Evolutionary conservation across 148 eudicot genomes (phyloP).

Genomic region (Beta vulgaris): DNA sequence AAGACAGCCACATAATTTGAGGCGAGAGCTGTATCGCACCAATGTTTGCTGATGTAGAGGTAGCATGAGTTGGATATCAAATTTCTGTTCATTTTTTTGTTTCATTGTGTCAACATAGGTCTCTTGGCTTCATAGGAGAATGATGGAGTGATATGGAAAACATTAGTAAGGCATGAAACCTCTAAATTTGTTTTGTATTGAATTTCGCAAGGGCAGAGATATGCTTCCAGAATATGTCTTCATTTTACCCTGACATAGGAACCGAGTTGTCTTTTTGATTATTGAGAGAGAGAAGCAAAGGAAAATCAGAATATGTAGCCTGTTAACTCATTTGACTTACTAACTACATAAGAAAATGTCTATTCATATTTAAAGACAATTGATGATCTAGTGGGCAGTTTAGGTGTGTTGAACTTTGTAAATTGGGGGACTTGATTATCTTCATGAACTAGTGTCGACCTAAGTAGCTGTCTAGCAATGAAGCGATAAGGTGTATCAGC

Average conservation of each 20-base stretch:
- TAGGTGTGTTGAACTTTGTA: background rate
- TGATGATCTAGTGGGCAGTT: background rate
- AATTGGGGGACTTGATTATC: background rate
- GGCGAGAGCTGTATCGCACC: slow-evolving; percentile 80
- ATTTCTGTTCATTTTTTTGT: background rate
- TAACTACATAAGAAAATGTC: background rate
- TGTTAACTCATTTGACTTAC: background rate
- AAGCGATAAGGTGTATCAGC: background rate
- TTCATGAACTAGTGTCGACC: background rate
- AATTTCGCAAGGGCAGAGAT: background rate
- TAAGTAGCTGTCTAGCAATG: background rate
- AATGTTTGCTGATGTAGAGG: slow-evolving; percentile 94
- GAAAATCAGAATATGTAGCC: background rate
- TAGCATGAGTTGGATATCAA: slow-evolving; percentile 24
- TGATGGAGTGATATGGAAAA: background rate
- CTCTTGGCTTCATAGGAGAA: background rate
- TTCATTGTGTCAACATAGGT: background rate
- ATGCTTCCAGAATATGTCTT: background rate
- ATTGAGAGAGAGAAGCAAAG: background rate
- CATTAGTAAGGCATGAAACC: background rate
- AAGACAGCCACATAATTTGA: slow-evolving; percentile 93
- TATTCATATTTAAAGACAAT: background rate
- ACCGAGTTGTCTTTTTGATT: background rate
- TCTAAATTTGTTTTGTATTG: background rate
- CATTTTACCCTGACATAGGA: background rate